Conservation (phyloP, 2,329 filamentous ascomycete species). For the Eutypella sp. region DNA sequence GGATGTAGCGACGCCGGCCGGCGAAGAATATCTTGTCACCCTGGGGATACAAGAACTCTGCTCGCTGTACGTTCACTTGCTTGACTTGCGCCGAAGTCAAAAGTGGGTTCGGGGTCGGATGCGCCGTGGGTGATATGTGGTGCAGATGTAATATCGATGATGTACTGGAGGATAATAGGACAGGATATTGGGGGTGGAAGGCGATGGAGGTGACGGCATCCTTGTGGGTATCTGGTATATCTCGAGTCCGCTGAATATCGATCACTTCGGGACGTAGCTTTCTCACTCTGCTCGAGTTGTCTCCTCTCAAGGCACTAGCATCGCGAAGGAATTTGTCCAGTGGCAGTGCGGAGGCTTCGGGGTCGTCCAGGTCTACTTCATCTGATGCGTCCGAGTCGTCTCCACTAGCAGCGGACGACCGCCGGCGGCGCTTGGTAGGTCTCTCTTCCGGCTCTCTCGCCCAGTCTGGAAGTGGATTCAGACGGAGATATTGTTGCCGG, state of each 20-base stretch:
- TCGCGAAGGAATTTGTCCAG: constrained; percentile 76
- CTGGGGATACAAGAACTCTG: constrained; percentile 68
- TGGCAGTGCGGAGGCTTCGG: constrained; percentile 64
- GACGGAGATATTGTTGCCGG: constrained; percentile 66
- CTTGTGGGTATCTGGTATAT: constrained; percentile 74
- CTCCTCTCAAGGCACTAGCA: constrained; percentile 59
- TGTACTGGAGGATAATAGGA: constrained; percentile 83
- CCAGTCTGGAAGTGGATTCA: constrained; percentile 59
- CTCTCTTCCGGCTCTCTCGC: constrained; percentile 46
- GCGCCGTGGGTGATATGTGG: constrained; percentile 73
- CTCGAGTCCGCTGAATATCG: constrained; percentile 83
- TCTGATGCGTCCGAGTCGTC: constrained; percentile 25
- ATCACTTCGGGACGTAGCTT: constrained; percentile 82
- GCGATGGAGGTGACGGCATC: constrained; percentile 76
- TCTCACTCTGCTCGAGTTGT: constrained; percentile 51
- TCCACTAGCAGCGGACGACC: constrained; percentile 44
- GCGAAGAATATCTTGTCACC: constrained; percentile 83
- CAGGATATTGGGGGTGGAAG: constrained; percentile 84
- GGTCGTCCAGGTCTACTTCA: constrained; percentile 19
- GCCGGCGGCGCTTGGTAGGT: constrained; percentile 45
- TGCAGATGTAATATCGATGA: constrained; percentile 84
- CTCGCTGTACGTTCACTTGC: constrained; percentile 76
- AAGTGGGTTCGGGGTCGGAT: constrained; percentile 77
- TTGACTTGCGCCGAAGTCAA: constrained; percentile 86
- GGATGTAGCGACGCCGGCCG: constrained; percentile 84